A percentile compares a stretch with the other conserved stretches of the same genome.
These are phyloP conservation scores for Mycocentrospora acerina DNA, from an alignment of 2,329 filamentous ascomycete species.

Conservation along the genomic window DNA sequence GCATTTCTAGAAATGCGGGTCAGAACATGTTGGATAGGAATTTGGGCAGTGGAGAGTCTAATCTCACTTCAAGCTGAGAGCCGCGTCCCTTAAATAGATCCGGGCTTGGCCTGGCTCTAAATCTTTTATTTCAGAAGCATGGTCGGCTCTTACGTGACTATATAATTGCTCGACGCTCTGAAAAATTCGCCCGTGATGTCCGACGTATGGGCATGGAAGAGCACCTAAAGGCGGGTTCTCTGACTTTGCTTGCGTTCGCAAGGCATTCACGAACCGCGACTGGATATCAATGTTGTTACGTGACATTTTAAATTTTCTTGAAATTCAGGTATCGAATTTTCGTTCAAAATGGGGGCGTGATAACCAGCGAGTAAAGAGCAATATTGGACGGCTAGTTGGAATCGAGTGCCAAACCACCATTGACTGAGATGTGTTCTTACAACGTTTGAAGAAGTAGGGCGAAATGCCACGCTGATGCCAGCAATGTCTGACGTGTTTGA, in stretches of 20 bases:
- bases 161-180: conserved; percentile 26
- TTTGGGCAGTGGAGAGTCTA: not conserved
- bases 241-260: conserved; percentile 28
- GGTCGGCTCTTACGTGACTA: conserved; percentile 30
- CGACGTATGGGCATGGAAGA: conserved; percentile 34
- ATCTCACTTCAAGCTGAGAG: conserved; percentile 20
- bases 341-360: conserved; percentile 5
- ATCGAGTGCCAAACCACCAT: conserved; percentile 4
- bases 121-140: conserved; percentile 21
- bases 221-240: conserved; percentile 17
- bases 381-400: not conserved
- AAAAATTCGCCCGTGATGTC: conserved; percentile 30
- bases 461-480: too few relatives aligned
- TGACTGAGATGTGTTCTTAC: not conserved
- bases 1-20: conserved; percentile 18
- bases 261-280: conserved; percentile 24
- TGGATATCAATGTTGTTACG: conserved; percentile 22
- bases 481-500: too few relatives aligned
- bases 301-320: conserved; percentile 13
- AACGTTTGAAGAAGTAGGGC: too few relatives aligned
- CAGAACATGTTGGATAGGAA: conserved; percentile 2
- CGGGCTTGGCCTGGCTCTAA: conserved; percentile 22
- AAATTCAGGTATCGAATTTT: conserved; percentile 2
- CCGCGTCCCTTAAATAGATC: conserved; percentile 23
- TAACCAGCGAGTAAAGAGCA: conserved; percentile 2